phyloP scores from a whole-genome alignment of 805 yeast species.

The Candida stauntonica region DNA sequence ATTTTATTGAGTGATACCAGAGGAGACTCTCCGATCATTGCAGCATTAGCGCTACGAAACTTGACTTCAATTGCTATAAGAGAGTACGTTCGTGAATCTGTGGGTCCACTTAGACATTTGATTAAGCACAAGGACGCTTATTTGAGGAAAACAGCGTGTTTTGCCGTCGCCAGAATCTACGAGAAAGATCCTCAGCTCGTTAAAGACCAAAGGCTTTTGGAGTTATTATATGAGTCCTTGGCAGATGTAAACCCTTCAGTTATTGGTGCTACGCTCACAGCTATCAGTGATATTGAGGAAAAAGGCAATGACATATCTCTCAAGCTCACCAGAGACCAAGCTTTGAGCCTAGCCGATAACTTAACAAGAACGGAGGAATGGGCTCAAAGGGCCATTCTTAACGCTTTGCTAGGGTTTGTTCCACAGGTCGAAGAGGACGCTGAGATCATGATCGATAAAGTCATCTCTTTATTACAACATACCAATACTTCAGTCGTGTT shows the following conservation, averaged over 20 bases:
- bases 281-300: conserved; percentile 62
- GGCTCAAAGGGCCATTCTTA: conserved; percentile 66
- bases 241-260: conserved; percentile 57
- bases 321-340: conserved; percentile 47
- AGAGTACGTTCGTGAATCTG: conserved; percentile 45
- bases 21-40: conserved; percentile 42
- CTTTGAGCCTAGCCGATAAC: conserved; percentile 37
- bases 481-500: conserved; percentile 77
- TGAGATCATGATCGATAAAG: conserved; percentile 53
- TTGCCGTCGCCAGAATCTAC: conserved; percentile 62
- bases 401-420: conserved; percentile 60
- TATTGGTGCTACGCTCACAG: conserved; percentile 67
- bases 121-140: conserved; percentile 49
- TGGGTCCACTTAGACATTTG: conserved; percentile 32
- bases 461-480: conserved; percentile 71
- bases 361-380: conserved; percentile 42
- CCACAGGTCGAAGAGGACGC: conserved; percentile 73
- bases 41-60: conserved; percentile 62
- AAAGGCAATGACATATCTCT: conserved; percentile 44
- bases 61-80: conserved; percentile 53
- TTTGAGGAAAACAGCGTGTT: conserved; percentile 67
- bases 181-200: conserved; percentile 48
- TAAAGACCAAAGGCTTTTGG: conserved; percentile 39
- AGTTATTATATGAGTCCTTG: conserved; percentile 45
- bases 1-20: conserved; percentile 49